Conservation (phyloP, 164 flowering plant genomes). For the Stephania japonica region DNA sequence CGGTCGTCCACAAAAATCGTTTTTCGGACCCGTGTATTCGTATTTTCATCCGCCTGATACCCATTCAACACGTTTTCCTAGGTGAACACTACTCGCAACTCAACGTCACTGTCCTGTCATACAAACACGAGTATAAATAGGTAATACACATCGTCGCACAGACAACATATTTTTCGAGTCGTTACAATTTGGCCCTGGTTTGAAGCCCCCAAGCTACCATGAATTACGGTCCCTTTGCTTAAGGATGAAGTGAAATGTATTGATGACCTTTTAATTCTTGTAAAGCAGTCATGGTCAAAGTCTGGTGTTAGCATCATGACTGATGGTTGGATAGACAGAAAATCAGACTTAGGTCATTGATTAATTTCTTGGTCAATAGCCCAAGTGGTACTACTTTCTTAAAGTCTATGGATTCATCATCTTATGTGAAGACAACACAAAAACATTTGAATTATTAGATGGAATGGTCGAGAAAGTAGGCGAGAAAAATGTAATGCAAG, state of each 20-base stretch:
- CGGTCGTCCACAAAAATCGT: too few species aligned
- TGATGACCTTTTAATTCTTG: neutral
- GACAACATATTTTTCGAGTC: too few species aligned
- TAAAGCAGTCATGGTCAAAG: neutral
- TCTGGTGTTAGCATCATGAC: constrained; percentile 3
- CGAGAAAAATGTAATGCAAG: neutral
- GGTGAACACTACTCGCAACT: too few species aligned
- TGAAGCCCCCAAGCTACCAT: neutral
- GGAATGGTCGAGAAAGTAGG: neutral
- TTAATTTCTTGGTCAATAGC: constrained; percentile 4
- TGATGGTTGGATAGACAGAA: constrained; percentile 8
- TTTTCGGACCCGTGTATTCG: too few species aligned
- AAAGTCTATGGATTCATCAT: too few species aligned
- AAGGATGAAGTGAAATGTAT: neutral
- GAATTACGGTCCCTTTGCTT: neutral
- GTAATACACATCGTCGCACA: too few species aligned
- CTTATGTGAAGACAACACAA: neutral
- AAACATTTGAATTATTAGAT: neutral
- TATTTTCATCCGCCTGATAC: too few species aligned
- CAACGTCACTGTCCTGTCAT: too few species aligned
- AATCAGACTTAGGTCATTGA: neutral
- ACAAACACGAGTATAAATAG: too few species aligned
- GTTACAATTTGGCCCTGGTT: constrained; percentile 1
- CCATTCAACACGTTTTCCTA: too few species aligned
- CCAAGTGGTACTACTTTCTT: neutral